Evolutionary conservation across 768 basidiomycete species (phyloP).

Genomic region (Amanita brunnescens): DNA sequence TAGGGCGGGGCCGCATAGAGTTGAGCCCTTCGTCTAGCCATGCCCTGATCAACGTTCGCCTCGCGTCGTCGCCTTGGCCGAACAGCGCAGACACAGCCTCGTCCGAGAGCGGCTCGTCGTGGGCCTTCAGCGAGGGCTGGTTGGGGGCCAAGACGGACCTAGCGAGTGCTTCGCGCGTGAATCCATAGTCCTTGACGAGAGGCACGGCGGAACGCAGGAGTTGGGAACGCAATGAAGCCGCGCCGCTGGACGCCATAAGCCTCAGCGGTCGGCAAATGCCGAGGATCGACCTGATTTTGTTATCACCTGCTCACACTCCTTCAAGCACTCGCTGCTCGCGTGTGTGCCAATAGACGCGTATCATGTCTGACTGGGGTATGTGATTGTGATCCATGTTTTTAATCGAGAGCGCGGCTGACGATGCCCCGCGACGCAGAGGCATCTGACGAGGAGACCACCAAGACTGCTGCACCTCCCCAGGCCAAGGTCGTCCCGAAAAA

Average conservation of each 20-base stretch:
- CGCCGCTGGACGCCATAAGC: too few species aligned
- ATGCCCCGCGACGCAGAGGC: conserved; percentile 18
- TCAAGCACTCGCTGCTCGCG: not conserved
- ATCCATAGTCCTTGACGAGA: conserved; percentile 58
- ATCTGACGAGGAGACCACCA: conserved; percentile 28
- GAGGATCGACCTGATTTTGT: too few species aligned
- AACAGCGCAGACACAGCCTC: conserved; percentile 65
- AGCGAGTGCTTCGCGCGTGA: conserved; percentile 63
- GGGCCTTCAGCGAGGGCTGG: conserved; percentile 32
- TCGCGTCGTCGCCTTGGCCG: conserved; percentile 58
- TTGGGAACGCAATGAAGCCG: conserved; percentile 17
- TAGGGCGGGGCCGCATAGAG: conserved; percentile 32
- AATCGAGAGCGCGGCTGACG: not conserved
- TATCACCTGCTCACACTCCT: not conserved
- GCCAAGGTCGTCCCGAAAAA: conserved; percentile 26
- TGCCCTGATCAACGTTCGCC: conserved; percentile 54
- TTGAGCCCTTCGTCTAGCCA: conserved; percentile 64
- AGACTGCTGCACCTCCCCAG: conserved; percentile 15
- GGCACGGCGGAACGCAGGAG: conserved; percentile 58
- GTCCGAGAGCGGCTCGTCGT: conserved; percentile 57
- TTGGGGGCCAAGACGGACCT: conserved; percentile 47
- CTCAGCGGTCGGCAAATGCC: too few species aligned
- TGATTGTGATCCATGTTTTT: not conserved
- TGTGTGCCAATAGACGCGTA: not conserved
- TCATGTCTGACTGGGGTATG: conserved; percentile 37